These are phyloP conservation scores for Saccharomycopsis amapae DNA, from an alignment of 805 yeast species.

Conservation along the genomic window DNA sequence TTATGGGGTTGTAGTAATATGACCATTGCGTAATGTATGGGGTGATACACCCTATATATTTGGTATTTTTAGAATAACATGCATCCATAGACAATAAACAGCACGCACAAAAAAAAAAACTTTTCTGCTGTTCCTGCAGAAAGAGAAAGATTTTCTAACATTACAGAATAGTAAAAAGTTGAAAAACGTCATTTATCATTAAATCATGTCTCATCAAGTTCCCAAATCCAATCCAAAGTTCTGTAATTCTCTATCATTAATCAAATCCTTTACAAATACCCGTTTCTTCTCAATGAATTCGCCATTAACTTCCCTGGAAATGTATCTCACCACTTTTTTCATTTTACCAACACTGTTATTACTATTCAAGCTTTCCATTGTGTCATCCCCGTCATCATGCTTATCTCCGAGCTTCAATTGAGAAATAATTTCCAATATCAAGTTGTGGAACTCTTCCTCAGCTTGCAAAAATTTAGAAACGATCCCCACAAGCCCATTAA, in stretches of 20 bases:
- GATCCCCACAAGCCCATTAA: constrained; percentile 32
- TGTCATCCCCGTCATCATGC: no score
- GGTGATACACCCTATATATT: no score
- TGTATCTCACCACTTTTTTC: constrained; percentile 23
- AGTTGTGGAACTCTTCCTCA: constrained; percentile 33
- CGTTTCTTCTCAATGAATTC: constrained; percentile 38
- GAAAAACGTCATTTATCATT: background rate
- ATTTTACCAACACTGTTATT: no score
- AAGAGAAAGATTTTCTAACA: no score
- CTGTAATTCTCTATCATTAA: constrained; percentile 44
- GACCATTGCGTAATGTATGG: no score
- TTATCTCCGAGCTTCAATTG: background rate
- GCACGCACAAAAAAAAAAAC: no score
- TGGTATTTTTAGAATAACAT: no score
- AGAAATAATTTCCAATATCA: constrained; percentile 31
- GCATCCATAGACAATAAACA: no score
- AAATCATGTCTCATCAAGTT: background rate
- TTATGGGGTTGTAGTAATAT: no score
- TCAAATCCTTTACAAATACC: constrained; percentile 44
- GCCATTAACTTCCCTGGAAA: constrained; percentile 29
- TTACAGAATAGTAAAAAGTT: no score
- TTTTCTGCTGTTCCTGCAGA: no score
- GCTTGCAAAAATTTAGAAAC: constrained; percentile 35
- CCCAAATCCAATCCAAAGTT: constrained; percentile 36
- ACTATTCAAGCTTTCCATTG: no score